A percentile compares a stretch with the other conserved stretches of the same genome.
Evolutionary conservation across 306 rosid genomes (phyloP).

Genomic region (Quercus glauca): DNA sequence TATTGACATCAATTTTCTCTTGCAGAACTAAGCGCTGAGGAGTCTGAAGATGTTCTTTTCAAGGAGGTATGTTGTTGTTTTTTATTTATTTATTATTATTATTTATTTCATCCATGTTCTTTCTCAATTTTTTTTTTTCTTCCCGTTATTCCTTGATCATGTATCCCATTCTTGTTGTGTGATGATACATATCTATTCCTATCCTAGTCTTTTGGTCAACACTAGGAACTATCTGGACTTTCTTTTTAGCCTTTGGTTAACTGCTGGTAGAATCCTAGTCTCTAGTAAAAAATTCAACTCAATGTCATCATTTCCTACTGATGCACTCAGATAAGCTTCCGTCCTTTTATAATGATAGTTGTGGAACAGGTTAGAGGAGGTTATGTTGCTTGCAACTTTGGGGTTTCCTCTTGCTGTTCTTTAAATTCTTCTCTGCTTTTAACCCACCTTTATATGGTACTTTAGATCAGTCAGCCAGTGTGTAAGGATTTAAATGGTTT

Average conservation of each 20-base stretch:
- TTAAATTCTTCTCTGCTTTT: not conserved
- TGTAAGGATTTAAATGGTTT: not conserved
- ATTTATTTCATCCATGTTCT: too few species aligned
- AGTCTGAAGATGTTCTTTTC: slow-evolving; percentile 97
- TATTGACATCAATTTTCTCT: slow-evolving; percentile 20
- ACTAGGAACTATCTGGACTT: not conserved
- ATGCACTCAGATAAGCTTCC: not conserved
- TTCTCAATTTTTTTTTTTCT: not conserved
- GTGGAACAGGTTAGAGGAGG: not conserved
- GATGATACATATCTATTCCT: not conserved
- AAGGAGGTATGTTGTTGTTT: slow-evolving; percentile 57
- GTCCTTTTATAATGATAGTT: not conserved
- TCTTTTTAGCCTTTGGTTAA: not conserved
- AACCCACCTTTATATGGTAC: not conserved
- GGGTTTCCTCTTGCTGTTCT: not conserved
- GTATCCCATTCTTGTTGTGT: not conserved
- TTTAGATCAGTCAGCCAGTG: not conserved
- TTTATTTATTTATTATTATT: too few species aligned
- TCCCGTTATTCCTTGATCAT: slow-evolving; percentile 5
- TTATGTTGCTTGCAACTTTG: not conserved
- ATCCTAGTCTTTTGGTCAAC: not conserved
- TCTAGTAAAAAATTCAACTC: not conserved
- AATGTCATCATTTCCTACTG: not conserved
- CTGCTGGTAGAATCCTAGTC: not conserved
- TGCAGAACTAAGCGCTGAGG: slow-evolving; percentile 93